These are phyloP conservation scores for Suillus variegatus DNA, from an alignment of 768 basidiomycete species.

Conservation along the genomic window DNA sequence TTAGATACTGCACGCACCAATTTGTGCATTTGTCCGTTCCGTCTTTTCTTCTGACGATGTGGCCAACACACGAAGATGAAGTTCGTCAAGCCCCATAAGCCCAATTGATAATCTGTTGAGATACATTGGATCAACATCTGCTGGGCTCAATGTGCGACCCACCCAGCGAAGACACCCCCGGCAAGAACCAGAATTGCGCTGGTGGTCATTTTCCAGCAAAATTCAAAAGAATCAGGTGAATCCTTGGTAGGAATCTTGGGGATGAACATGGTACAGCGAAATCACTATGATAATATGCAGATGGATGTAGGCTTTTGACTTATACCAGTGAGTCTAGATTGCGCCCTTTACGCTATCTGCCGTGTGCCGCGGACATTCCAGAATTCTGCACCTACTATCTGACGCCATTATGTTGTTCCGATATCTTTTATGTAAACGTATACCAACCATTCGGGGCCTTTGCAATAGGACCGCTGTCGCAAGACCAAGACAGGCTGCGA, in stretches of 20 bases:
- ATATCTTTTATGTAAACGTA: neutral
- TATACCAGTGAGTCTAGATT: neutral
- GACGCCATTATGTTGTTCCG: neutral
- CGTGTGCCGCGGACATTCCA: neutral
- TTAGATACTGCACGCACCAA: conserved; percentile 46
- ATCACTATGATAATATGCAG: neutral
- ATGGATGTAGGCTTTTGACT: neutral
- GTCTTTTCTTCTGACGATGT: conserved; percentile 71
- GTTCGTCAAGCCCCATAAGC: conserved; percentile 90
- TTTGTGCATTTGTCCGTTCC: conserved; percentile 70
- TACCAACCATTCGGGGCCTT: neutral
- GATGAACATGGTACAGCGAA: neutral
- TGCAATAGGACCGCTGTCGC: neutral
- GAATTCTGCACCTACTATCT: neutral
- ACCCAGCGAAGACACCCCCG: conserved; percentile 95
- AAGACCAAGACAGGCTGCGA: neutral
- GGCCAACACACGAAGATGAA: conserved; percentile 85
- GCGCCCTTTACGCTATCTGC: neutral
- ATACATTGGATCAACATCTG: neutral
- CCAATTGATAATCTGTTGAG: conserved; percentile 78
- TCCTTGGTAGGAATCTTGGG: conserved; percentile 19
- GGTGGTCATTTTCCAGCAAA: conserved; percentile 71
- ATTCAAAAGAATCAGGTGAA: conserved; percentile 57
- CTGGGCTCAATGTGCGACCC: conserved; percentile 21
- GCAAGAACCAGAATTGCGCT: conserved; percentile 71